Base-by-base conservation (phyloP, 108 stramenopile species). In the Nannochloropsis oceanica region DNA sequence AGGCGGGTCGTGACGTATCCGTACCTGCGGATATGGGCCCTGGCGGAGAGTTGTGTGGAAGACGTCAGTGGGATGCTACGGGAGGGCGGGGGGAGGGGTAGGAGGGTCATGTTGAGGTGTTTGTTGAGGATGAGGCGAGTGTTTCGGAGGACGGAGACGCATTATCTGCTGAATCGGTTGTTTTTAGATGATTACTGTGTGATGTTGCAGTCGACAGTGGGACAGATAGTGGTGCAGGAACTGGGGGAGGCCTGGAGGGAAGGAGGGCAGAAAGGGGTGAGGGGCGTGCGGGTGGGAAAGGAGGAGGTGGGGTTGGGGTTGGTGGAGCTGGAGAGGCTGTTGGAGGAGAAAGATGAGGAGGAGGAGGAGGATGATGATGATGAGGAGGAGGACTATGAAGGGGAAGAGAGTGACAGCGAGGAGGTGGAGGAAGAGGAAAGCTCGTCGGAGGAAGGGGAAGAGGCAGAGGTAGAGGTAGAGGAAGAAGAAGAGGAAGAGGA, bases 1-100 rank as follows among this genome's bases (percentile, higher is more conserved):
- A 91, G 96, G 20, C 93, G 95, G 27, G 87, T 92, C 27, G 85
- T 96, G 87, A 91, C 95, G 12, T 96, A 96, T 89, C 96, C 96
- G 79, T 97, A 97, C 81, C 86, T 95, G 80, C 91, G 96, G 44
- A 94, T 93, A 85, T 92, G 90, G 84, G 80, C 88, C 9, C 89
- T 93, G 10, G 79, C 86, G 18, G 43, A 43, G 22, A 84, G 79
- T 25, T 42, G 90, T 44, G 89, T 91, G 44, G 46, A 80, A 42
- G 93, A 94, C 88, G 91, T 94, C 13, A 73, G 43, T 34, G 80
- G 80, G 11, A 94, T 96, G 50, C n/a, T 96, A 79, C 13, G 46
- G 46, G 46, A 50, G 46, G 46, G 46, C 13, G 46, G 46, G 46
- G 46, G 46, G 14, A 13, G 46, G 18, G 93, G 93, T 2, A 87